Percentiles rank a stretch among this genome's conserved stretches.
These are phyloP conservation scores for Grigorovia yakushimaensis DNA, from an alignment of 805 yeast species.

Conservation along the genomic window DNA sequence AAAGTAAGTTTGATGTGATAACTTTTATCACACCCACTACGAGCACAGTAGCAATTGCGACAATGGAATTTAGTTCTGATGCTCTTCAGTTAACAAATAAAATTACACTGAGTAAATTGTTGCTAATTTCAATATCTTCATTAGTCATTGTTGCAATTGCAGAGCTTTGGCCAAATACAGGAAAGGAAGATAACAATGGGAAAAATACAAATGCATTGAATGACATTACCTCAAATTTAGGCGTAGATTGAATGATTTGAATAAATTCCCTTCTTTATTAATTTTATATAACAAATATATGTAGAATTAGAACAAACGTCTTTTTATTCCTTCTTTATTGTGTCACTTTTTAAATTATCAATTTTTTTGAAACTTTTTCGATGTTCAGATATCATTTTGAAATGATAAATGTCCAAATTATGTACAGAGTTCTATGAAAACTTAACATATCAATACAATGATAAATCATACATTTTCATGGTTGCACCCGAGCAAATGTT, in stretches of 20 bases:
- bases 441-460: conserved; percentile 3
- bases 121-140: not conserved
- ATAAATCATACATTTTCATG: not conserved
- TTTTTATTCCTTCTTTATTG: no score
- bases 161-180: not conserved
- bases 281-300: not conserved
- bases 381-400: no score
- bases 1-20: no score
- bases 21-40: not conserved
- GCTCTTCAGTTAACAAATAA: not conserved
- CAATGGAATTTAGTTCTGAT: not conserved
- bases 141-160: not conserved
- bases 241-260: not conserved
- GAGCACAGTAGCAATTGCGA: not conserved
- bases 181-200: not conserved
- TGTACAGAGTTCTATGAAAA: conserved; percentile 13
- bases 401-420: not conserved
- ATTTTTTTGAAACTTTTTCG: not conserved
- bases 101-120: not conserved
- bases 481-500: conserved; percentile 13
- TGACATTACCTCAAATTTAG: not conserved
- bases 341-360: not conserved
- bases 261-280: not conserved
- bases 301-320: not conserved
- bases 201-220: no score